phyloP scores from a whole-genome alignment of 2,329 filamentous ascomycete species.

The Fusarium odoratissimum region DNA sequence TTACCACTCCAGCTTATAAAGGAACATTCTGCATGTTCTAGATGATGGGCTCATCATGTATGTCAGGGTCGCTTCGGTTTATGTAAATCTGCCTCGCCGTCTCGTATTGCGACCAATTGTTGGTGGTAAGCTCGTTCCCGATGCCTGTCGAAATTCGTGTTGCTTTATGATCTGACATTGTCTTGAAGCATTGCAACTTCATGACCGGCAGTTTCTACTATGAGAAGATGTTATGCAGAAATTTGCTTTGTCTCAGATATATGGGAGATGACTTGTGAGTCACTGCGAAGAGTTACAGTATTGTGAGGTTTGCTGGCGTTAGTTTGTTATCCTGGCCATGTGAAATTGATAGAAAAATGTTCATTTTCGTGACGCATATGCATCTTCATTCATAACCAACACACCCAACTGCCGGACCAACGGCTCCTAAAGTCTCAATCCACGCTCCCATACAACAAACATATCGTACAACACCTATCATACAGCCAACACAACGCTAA shows the following conservation, averaged over 20 bases:
- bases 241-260: neutral
- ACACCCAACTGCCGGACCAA: neutral
- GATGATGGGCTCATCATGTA: neutral
- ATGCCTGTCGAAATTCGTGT: neutral
- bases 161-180: neutral
- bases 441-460: neutral
- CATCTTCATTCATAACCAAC: neutral
- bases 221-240: neutral
- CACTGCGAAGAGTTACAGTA: neutral
- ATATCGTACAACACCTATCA: constrained; percentile 31
- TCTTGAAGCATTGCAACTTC: neutral
- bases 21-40: neutral
- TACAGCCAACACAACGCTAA: constrained; percentile 15
- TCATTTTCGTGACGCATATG: neutral
- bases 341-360: neutral
- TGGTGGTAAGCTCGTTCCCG: neutral
- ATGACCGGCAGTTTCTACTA: neutral
- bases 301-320: neutral
- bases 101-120: neutral
- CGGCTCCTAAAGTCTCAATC: neutral
- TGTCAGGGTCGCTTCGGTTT: neutral
- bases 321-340: neutral
- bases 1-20: neutral
- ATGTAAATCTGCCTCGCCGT: neutral
- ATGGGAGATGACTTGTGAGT: neutral